These are phyloP conservation scores for Echinosophora koreensis DNA, from an alignment of 306 rosid genomes.

Conservation along the genomic window DNA sequence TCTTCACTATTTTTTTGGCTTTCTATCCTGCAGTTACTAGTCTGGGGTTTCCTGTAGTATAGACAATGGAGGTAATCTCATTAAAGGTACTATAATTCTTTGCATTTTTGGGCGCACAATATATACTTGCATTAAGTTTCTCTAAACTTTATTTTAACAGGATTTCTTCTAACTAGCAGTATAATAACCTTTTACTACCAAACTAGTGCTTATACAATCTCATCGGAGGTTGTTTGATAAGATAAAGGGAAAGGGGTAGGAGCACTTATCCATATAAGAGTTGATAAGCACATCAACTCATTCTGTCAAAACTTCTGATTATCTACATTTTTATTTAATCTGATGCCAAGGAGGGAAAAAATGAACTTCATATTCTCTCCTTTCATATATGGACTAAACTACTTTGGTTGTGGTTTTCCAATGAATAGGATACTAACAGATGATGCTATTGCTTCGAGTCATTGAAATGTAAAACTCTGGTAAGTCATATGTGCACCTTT, in stretches of 20 bases:
- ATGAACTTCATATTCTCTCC: not conserved
- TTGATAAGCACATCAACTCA: not conserved
- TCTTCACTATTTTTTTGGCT: not conserved
- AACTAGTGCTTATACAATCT: not conserved
- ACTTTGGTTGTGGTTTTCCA: not conserved
- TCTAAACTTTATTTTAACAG: not conserved
- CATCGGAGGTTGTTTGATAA: not conserved
- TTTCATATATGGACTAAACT: not conserved
- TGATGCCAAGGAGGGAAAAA: not conserved
- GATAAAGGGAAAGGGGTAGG: not conserved
- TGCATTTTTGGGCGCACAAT: not conserved
- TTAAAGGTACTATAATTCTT: conserved; percentile 6
- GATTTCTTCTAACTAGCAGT: not conserved
- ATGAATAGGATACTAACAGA: not conserved
- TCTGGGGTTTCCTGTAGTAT: conserved; percentile 18
- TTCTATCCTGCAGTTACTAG: conserved; percentile 1
- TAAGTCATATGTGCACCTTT: not conserved
- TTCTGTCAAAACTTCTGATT: too few species aligned
- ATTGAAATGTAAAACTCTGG: too few species aligned
- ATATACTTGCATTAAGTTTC: not conserved
- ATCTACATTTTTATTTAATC: not conserved
- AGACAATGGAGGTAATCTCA: not conserved
- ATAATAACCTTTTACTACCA: not conserved
- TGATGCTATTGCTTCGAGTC: not conserved
- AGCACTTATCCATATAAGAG: not conserved